Evolutionary conservation across 75 land plant genomes (phyloP), one percentile per base, ranked within the genome.

Genomic region (Ceratopteris richardii): DNA sequence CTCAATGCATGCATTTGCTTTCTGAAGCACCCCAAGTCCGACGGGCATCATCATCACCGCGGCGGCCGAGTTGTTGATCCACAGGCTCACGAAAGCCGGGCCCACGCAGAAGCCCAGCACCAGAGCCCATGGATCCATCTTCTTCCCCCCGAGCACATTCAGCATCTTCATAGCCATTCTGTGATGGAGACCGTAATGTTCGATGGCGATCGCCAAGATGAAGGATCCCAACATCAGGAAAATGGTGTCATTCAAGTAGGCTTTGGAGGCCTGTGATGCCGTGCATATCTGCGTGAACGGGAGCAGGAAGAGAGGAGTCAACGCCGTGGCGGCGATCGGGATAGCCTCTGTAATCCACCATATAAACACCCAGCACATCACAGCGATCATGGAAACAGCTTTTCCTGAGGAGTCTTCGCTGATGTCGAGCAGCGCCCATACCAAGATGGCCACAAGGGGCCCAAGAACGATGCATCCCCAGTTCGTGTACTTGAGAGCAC

Each of bases 291-390:
- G 81, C 48, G 83, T 36, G 43, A 87, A 7, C 7, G 96, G 96
- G 51, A 90, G 81, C 29, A 90, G 81, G 58, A 78, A 82, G 53
- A 90, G 83, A 0, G 92, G 96, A 13, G 82, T 21, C 74, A 90
- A 73, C 42, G 96, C 84, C 17, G 96, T 77, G 31, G 81, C 48
- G 27, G 88, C 80, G 67, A 87, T 61, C 0, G 96, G 92, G 11
- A 87, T 87, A 14, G 96, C 87, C 55, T 90, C 96, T n/a, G 82
- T 76, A 42, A 87, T 47, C 96, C 96, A 90, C 92, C 96, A 90
- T 0, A 77, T 14, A 57, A 82, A 82, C 9, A 90, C 44, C 96
- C 96, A 90, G 21, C 66, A 52, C 11, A 90, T 74, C 18, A 68
- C 77, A 0, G 60, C 96, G 64, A 90, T 36, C 96, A 84, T 83